Conservation (phyloP, 352 stramenopile genomes). For the Phytophthora megakarya region DNA sequence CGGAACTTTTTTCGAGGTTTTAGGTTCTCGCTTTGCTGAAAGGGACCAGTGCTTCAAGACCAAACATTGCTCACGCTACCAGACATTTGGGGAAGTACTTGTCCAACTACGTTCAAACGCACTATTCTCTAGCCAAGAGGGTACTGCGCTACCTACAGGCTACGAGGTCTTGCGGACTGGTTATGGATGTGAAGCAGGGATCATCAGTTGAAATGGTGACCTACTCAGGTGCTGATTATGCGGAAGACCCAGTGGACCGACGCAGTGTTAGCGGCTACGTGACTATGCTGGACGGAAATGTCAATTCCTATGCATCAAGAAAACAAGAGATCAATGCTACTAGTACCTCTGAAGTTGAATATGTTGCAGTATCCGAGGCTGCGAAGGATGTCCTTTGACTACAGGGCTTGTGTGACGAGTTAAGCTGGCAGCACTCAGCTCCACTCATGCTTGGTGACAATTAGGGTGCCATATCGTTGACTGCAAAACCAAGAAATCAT, state of each 20-base stretch:
- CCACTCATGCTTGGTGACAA: constrained; percentile 19
- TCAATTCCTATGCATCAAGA: not conserved
- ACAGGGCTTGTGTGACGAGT: constrained; percentile 4
- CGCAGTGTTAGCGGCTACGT: not conserved
- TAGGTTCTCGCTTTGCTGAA: too few relatives aligned
- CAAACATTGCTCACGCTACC: not conserved
- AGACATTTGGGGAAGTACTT: not conserved
- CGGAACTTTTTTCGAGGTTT: too few relatives aligned
- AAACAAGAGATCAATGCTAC: constrained; percentile 5
- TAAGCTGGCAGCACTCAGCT: constrained; percentile 9
- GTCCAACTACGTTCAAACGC: not conserved
- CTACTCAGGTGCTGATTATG: constrained; percentile 8
- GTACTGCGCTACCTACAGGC: constrained; percentile 12
- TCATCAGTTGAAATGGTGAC: not conserved
- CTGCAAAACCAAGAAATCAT: constrained; percentile 5
- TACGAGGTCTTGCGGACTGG: constrained; percentile 1
- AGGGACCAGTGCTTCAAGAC: constrained; percentile 3
- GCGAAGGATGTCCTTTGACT: constrained; percentile 28
- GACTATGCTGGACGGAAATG: constrained; percentile 1
- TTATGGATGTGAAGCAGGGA: constrained; percentile 3
- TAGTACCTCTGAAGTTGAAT: not conserved
- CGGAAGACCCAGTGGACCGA: not conserved
- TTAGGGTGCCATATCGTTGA: constrained; percentile 1
- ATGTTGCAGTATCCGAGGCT: constrained; percentile 32
- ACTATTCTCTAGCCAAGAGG: constrained; percentile 1